Evolutionary conservation across 1,284 basidiomycete genomes (phyloP).

Genomic region (Ganoderma multipileum): DNA sequence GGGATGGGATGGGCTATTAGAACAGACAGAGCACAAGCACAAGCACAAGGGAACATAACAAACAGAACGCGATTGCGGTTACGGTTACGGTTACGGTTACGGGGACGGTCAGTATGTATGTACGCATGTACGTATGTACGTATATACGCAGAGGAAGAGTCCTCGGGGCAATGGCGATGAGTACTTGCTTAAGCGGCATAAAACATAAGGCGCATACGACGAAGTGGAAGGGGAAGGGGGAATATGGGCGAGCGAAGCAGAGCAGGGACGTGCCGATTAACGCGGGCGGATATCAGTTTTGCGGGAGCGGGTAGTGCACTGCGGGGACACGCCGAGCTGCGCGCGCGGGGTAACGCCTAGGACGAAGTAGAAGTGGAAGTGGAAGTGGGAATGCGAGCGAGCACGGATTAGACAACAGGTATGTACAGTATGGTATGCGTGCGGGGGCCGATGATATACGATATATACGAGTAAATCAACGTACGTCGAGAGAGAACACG

Average conservation of each 20-base stretch:
- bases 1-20: neutral
- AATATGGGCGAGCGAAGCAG: neutral
- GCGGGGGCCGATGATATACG: constrained; percentile 17
- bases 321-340: no score
- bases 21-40: neutral
- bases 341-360: neutral
- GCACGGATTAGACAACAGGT: neutral
- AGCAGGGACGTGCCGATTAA: no score
- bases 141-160: neutral
- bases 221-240: neutral
- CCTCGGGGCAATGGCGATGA: neutral
- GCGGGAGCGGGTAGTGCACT: neutral
- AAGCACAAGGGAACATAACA: neutral
- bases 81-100: neutral
- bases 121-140: neutral
- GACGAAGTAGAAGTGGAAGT: neutral
- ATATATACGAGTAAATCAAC: constrained; percentile 34
- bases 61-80: neutral
- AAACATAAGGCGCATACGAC: neutral
- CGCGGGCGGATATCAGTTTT: neutral
- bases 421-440: constrained; percentile 28
- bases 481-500: constrained; percentile 1
- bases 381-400: neutral
- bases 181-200: neutral
- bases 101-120: neutral